Evolutionary conservation across 192 early-diverging fungal genomes (phyloP).

Genomic region (Podila verticillata): DNA sequence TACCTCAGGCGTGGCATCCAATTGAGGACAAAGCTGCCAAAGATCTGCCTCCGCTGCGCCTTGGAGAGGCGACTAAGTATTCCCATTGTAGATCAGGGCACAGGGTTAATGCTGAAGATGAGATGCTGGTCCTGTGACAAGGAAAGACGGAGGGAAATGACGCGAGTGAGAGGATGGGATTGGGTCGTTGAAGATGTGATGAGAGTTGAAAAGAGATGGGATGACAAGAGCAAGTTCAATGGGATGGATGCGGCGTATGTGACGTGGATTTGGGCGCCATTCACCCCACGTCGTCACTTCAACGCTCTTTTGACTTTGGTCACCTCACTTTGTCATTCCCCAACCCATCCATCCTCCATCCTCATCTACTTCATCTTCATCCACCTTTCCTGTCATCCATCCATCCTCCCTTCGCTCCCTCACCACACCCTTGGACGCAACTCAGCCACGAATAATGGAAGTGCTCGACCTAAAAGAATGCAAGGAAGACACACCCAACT

Average conservation of each 20-base stretch:
- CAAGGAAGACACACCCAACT: slow-evolving; percentile 66
- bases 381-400: neutral
- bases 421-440: neutral
- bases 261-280: slow-evolving; percentile 4
- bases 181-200: neutral
- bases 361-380: neutral
- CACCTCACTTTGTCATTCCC: neutral
- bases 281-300: neutral
- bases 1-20: slow-evolving; percentile 44
- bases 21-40: slow-evolving; percentile 34
- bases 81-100: slow-evolving; percentile 18
- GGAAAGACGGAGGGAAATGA: no score
- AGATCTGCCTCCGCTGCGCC: slow-evolving; percentile 28
- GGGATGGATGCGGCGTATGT: neutral
- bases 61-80: slow-evolving; percentile 35
- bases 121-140: neutral
- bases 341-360: slow-evolving; percentile 2
- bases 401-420: neutral
- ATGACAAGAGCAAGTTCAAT: neutral
- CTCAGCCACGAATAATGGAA: slow-evolving; percentile 47
- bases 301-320: neutral
- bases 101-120: neutral
- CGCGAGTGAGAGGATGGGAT: no score
- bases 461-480: slow-evolving; percentile 62
- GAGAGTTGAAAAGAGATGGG: neutral